phyloP scores from a whole-genome alignment of 495 filamentous ascomycete genomes.

The Aspergillus cavernicola region DNA sequence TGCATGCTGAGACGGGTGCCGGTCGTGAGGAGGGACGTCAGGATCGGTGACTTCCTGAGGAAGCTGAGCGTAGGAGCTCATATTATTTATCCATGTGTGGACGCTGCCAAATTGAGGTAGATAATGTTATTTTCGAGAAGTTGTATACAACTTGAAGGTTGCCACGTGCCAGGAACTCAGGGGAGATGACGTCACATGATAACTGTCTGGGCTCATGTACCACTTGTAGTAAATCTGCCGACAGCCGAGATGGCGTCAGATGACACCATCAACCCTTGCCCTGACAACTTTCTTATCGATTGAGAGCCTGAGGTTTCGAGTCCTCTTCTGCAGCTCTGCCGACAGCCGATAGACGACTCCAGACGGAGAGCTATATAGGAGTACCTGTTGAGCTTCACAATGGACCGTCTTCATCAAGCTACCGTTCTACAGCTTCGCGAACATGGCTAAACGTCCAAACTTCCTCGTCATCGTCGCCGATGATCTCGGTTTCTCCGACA shows the following conservation, averaged over 20 bases:
- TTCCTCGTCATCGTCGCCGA: conserved; percentile 62
- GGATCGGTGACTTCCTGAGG: not conserved
- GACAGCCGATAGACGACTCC: conserved; percentile 33
- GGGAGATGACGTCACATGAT: conserved; percentile 5
- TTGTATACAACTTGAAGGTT: not conserved
- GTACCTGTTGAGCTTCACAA: not conserved
- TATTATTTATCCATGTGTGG: conserved; percentile 1
- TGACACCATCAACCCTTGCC: conserved; percentile 7
- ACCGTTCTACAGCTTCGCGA: not conserved
- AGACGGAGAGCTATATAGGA: no score
- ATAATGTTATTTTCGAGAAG: not conserved
- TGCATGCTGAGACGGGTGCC: no score
- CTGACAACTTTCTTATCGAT: not conserved
- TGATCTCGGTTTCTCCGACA: conserved; percentile 61
- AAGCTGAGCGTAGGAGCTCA: conserved; percentile 8
- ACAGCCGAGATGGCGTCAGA: conserved; percentile 13
- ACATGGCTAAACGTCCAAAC: conserved; percentile 48
- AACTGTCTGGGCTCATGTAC: not conserved
- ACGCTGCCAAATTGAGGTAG: not conserved
- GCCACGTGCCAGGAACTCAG: conserved; percentile 8
- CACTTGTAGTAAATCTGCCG: not conserved
- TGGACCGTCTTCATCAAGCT: not conserved
- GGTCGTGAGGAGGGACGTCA: not conserved
- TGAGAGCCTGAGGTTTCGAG: not conserved
- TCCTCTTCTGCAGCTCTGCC: conserved; percentile 11